Evolutionary conservation across 1,139 yeast species (phyloP), one percentile per base, ranked within the genome.

Genomic region (Yarrowia galli): DNA sequence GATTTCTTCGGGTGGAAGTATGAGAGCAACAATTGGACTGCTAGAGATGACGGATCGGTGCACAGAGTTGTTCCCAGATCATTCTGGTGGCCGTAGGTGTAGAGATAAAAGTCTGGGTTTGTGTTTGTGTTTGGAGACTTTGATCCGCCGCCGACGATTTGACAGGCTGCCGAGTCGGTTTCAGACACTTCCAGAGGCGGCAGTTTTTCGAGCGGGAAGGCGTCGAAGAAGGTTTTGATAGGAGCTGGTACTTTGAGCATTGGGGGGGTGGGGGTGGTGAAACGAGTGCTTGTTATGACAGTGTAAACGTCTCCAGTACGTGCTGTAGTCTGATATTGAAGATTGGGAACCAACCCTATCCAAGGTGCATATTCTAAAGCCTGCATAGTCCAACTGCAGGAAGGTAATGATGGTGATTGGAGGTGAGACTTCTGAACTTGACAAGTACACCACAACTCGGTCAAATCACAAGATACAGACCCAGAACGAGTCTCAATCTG

Each of bases 241-340:
- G 64, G 65, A 35, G 64, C 49, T 0, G 68, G 68, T n/a, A 65
- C 61, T 23, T 28, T 54, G 40, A 45, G 48, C 67, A 65, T 64
- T 22, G 43, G 36, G 36, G 36, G 2, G 36, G 13, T 35, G 12
- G 2, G 1, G 15, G 36, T 35, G 36, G 36, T 35, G 36, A 12
- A 10, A 13, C 3, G 7, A 3, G 36, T 35, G 36, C 15, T 35
- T 10, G 5, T 12, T 32, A n/a, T n/a, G n/a, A n/a, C n/a, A 12
- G 15, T 12, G 36, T 35, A 15, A 6, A 6, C 32, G 32, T 28
- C 32, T 28, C 9, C 9, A 5, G 36, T 28, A 10, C 7, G 28
- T 28, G 32, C 32, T 28, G 9, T 7, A 25, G 28, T 25, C 28
- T 28, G 32, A 28, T 28, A 10, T 10, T 28, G 32, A 6, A 28